Evolutionary conservation across 257 asterid genomes (phyloP), one percentile per base, ranked within the genome.

Genomic region (Penstemon davidsonii): DNA sequence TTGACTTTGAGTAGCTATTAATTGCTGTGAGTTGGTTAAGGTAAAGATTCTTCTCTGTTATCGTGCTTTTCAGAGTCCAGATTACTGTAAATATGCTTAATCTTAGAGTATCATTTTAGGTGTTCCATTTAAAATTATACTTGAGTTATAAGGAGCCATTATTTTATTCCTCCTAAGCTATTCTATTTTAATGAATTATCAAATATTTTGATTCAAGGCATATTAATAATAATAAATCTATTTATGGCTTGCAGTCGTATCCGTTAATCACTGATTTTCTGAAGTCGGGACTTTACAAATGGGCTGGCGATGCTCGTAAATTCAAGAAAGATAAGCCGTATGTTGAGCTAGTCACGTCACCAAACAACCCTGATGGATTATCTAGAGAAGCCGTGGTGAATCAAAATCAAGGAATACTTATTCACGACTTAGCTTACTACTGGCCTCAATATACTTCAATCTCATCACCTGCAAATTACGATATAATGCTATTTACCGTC

Each of bases 381-480:
- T 68, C 80, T 10, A 88, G 99, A 68, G 76, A 77, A 54, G 73
- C 96, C 0, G 92, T 90, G 66, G 95, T 93, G 43, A 87, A 90
- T 62, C 79, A 79, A 40, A 60, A 71, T 3, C 72, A 73, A 62
- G 95, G 97, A 5, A 75, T 84, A 55, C 60, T 93, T 38, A 74
- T 93, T 47, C 95, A 93, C 39, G 99, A 93, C 74, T 67, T 90
- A 5, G 99, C 99, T 19, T 93, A 93, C 79, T 90, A 90, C 76
- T 93, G 99, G 99, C 99, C 99, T 0, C 97, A 93, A 51, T 91
- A 93, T 39, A 78, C 88, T 73, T 73, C 97, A 8, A 88, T 93
- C 70, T 74, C 95, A 46, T 71, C 78, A 15, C 82, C 89, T 5
- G 88, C 91, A 0, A 87, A 90, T 79, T 84, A 93, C 41, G 97